phyloP scores from a whole-genome alignment of 352 stramenopile genomes.

The Pythium brachiatum region DNA sequence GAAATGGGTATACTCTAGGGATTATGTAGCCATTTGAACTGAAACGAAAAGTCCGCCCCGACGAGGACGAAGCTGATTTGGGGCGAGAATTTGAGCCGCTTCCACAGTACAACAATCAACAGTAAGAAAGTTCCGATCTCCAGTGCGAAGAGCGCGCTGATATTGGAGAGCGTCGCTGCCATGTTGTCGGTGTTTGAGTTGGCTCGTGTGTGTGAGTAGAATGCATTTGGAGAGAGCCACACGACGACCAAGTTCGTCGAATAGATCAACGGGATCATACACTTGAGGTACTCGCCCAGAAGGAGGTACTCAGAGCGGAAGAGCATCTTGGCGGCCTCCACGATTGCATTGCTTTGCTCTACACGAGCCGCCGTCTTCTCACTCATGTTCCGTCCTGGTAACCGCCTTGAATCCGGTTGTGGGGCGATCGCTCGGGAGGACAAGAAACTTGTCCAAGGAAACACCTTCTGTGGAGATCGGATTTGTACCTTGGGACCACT shows the following conservation, averaged over 20 bases:
- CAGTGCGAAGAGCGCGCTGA: constrained; percentile 3
- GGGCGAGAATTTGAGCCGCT: constrained; percentile 7
- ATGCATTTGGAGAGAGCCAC: constrained; percentile 26
- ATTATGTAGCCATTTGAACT: constrained; percentile 27
- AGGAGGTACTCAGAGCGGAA: constrained; percentile 24
- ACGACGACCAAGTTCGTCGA: constrained; percentile 22
- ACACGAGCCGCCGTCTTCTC: background rate
- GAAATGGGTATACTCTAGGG: too few species aligned
- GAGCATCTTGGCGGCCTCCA: constrained; percentile 9
- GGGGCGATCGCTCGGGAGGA: background rate
- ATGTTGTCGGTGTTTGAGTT: background rate
- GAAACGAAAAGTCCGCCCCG: constrained; percentile 28
- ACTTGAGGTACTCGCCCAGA: constrained; percentile 29
- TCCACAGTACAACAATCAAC: constrained; percentile 6
- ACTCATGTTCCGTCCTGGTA: background rate
- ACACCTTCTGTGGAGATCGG: too few species aligned
- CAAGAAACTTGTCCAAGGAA: too few species aligned
- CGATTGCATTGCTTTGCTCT: constrained; percentile 3
- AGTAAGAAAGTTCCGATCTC: background rate
- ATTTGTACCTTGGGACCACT: too few species aligned
- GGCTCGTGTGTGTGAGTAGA: constrained; percentile 16
- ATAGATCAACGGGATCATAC: constrained; percentile 21
- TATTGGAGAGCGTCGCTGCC: background rate
- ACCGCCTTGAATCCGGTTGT: background rate
- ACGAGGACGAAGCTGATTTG: constrained; percentile 14